Base-by-base conservation (phyloP, 805 yeast genomes). In the Pichia exigua region DNA sequence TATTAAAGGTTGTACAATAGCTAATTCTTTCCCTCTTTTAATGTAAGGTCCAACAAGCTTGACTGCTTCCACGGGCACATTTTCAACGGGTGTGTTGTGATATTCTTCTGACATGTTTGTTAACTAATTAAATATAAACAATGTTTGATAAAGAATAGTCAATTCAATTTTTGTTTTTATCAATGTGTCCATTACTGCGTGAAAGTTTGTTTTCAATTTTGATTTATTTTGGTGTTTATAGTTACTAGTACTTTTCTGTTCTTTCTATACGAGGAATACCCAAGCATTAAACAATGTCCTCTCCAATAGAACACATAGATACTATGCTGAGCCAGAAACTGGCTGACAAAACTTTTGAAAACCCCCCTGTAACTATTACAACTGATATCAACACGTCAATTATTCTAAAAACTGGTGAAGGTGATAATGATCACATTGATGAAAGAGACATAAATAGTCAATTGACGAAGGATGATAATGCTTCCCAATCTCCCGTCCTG, bases 1-100 rank as follows among this genome's bases (percentile, higher is more conserved):
- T 28, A 88, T 76, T 12, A 83, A 68, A 0, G 95, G 90, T 55
- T 87, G 84, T 11, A 73, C 75, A 0, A 59, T 53, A 20, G 68
- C 72, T 42, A 87, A 60, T 58, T 89, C 96, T 11, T 64, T 65
- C 21, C 88, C 73, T 9, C 91, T 73, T 8, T 71, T 66, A 18
- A 82, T 65, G 56, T 64, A 81, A 0, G 82, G 76, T 0, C 73
- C 66, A 39, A 80, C 68, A 2, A 63, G 54, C 56, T 72, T 72
- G 45, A 59, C 46, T 4, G 73, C 61, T 7, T 56, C 53, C 15
- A 61, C 68, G 49, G 73, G 75, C 11, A 51, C 27, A 11, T 20
- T 20, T 6, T 27, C 46, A 4, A 51, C 41, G 1, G 40, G n/a
- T 12, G n/a, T 42, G 8, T 9, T 17, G 6, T 22, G 35, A 38